Evolutionary conservation across 2,329 filamentous ascomycete species (phyloP).

Genomic region (Ophiostoma piceae): DNA sequence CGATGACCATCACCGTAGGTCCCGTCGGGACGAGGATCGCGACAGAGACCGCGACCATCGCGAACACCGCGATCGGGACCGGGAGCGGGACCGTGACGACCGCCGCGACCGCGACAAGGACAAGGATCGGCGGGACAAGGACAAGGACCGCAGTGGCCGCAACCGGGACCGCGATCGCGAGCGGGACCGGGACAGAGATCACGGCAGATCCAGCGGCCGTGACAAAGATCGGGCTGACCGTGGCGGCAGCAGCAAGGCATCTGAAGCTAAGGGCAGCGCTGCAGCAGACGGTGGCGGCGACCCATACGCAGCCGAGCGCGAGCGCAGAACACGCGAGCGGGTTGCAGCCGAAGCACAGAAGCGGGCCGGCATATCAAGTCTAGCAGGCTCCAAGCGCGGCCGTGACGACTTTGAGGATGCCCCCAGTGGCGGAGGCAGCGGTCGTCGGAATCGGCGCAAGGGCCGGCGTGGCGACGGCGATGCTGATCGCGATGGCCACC

Average conservation of each 20-base stretch:
- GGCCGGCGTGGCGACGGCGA: constrained; percentile 28
- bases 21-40: constrained; percentile 18
- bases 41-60: constrained; percentile 21
- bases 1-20: constrained; percentile 17
- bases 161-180: constrained; percentile 29
- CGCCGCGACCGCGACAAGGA: constrained; percentile 21
- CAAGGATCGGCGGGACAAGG: constrained; percentile 7
- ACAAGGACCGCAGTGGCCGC: constrained; percentile 17
- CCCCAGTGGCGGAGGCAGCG: constrained; percentile 31
- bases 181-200: constrained; percentile 26
- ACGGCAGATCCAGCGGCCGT: constrained; percentile 30
- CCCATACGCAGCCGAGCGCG: constrained; percentile 64
- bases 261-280: constrained; percentile 5
- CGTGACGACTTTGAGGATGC: constrained; percentile 46
- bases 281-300: constrained; percentile 37
- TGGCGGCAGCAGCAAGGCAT: constrained; percentile 25
- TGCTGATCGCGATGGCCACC: constrained; percentile 40
- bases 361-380: constrained; percentile 48
- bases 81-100: constrained; percentile 25
- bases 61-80: background rate
- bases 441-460: constrained; percentile 41
- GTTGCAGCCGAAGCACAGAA: constrained; percentile 62
- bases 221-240: constrained; percentile 27
- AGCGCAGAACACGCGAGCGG: constrained; percentile 60
- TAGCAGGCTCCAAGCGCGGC: constrained; percentile 46